A percentile compares a stretch with the other conserved stretches of the same genome.
These are phyloP conservation scores for Hypoxylon perforatum DNA, from an alignment of 495 filamentous ascomycete genomes.

Conservation along the genomic window DNA sequence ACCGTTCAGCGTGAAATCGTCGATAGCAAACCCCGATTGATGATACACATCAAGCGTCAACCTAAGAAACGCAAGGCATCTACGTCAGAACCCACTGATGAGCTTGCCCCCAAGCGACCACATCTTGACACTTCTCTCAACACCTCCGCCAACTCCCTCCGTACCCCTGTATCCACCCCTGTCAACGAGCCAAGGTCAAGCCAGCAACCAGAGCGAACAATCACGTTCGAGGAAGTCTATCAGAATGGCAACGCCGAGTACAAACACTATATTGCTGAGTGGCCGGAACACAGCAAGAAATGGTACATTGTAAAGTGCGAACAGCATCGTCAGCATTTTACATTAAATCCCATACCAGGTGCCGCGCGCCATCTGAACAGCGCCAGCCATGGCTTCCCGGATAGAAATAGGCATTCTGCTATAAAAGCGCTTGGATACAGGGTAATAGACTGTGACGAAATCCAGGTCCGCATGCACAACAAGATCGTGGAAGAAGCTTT, in stretches of 20 bases:
- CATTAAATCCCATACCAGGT: conserved; percentile 50
- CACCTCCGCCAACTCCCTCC: conserved; percentile 1
- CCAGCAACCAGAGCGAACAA: conserved; percentile 28
- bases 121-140: conserved; percentile 18
- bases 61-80: conserved; percentile 26
- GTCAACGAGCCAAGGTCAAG: background rate
- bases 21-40: conserved; percentile 22
- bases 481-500: conserved; percentile 41
- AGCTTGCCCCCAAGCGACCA: conserved; percentile 12
- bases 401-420: conserved; percentile 46
- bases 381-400: conserved; percentile 46
- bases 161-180: conserved; percentile 10
- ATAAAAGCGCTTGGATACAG: conserved; percentile 50
- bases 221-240: conserved; percentile 56
- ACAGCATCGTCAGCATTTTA: conserved; percentile 55
- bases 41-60: conserved; percentile 35
- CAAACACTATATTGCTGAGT: conserved; percentile 57
- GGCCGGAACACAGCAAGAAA: conserved; percentile 32
- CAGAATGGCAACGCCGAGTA: conserved; percentile 47
- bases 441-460: conserved; percentile 47
- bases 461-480: conserved; percentile 50
- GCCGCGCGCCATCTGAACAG: conserved; percentile 57
- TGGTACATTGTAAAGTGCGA: conserved; percentile 60
- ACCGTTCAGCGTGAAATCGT: conserved; percentile 14
- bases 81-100: background rate